Percentiles rank a stretch among this genome's conserved stretches.
Conservation (phyloP, 345 rosid genomes). For the Hibiscus mutabilis region DNA sequence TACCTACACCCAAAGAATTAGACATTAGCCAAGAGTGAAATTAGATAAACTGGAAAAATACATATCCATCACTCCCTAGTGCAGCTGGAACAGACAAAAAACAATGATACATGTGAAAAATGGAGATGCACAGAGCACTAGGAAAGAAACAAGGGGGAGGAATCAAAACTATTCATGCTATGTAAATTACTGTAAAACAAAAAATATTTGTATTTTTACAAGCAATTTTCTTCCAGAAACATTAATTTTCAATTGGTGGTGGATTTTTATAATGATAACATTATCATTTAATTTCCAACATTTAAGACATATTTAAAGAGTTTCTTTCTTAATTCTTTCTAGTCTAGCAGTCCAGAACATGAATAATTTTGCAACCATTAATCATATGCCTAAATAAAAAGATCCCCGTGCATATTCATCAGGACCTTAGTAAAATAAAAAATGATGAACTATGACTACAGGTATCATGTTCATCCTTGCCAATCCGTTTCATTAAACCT, state of each 20-base stretch:
- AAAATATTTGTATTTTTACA: not conserved
- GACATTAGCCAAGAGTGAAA: not conserved
- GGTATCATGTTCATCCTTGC: not conserved
- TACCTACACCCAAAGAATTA: slow-evolving; percentile 43
- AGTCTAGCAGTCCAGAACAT: not conserved
- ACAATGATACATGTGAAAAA: not conserved
- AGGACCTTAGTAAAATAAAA: not conserved
- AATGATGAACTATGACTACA: not conserved
- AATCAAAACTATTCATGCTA: not conserved
- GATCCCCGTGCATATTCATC: not conserved
- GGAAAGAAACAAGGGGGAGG: not conserved
- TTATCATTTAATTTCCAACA: not conserved
- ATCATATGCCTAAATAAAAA: not conserved
- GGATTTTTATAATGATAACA: not conserved
- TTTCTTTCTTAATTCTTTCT: not conserved
- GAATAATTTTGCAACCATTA: not conserved
- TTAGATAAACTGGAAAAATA: not conserved
- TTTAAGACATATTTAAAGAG: not conserved
- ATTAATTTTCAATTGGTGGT: not conserved
- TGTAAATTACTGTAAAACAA: not conserved
- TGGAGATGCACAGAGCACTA: not conserved
- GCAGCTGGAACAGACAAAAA: not conserved
- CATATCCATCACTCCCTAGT: not conserved
- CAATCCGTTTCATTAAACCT: not conserved
- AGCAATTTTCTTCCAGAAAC: not conserved